A percentile compares a stretch with the other conserved stretches of the same genome.
Evolutionary conservation across 352 stramenopile genomes (phyloP).

Genomic region (Aphanomyces stellatus): DNA sequence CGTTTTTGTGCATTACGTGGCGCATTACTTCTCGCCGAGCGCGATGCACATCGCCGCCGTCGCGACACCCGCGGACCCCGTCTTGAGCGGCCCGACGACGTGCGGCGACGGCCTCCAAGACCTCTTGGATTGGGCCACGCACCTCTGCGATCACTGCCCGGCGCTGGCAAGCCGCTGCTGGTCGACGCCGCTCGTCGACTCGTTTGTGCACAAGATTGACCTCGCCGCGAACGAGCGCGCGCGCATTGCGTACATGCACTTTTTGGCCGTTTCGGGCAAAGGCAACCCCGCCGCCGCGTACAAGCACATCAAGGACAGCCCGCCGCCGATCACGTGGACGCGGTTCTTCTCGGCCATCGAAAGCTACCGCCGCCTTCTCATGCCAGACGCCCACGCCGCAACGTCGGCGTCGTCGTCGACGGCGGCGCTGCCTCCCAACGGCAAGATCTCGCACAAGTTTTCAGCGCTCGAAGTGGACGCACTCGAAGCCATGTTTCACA

Average conservation of each 20-base stretch:
- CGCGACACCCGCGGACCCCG: neutral
- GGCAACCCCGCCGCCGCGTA: conserved; percentile 71
- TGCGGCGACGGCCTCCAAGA: neutral
- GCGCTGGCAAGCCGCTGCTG: neutral
- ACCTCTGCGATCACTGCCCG: conserved; percentile 5
- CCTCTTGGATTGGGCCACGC: conserved; percentile 7
- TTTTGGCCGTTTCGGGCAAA: conserved; percentile 56
- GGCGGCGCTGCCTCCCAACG: neutral
- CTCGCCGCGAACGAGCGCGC: neutral
- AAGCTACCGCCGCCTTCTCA: conserved; percentile 75
- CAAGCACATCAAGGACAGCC: conserved; percentile 82
- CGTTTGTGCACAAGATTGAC: neutral
- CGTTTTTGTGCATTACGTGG: neutral
- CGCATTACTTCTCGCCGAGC: neutral
- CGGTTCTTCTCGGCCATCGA: conserved; percentile 79
- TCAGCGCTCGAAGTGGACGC: conserved; percentile 59
- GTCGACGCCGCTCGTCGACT: neutral
- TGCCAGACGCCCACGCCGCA: conserved; percentile 44
- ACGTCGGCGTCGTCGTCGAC: neutral
- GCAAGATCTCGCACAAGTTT: neutral
- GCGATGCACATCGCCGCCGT: too few species aligned
- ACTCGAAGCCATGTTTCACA: conserved; percentile 64
- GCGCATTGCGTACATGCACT: conserved; percentile 51
- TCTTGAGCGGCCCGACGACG: neutral
- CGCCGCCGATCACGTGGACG: conserved; percentile 66